phyloP scores from a whole-genome alignment of 768 basidiomycete species.

The Auricularia sp. region DNA sequence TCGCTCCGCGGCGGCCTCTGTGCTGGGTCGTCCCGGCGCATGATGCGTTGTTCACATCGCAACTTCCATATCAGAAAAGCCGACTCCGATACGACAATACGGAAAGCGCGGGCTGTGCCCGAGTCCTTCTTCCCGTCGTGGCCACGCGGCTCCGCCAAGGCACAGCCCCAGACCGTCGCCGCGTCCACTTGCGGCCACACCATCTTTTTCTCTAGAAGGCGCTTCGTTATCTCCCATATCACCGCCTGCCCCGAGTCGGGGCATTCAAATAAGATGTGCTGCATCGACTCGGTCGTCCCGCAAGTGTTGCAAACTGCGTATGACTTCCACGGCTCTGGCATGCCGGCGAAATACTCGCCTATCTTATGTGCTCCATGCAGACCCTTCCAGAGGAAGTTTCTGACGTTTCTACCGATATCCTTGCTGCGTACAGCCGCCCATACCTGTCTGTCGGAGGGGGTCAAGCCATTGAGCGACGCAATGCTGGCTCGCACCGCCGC shows the following conservation, averaged over 20 bases:
- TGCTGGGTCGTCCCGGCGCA: too few species aligned
- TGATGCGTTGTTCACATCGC: not conserved
- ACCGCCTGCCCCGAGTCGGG: slow-evolving; percentile 9
- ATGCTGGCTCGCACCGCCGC: not conserved
- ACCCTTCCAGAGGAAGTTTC: slow-evolving; percentile 10
- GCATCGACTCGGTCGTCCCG: slow-evolving; percentile 9
- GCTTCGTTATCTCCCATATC: slow-evolving; percentile 8
- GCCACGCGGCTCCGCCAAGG: not conserved
- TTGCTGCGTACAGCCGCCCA: not conserved
- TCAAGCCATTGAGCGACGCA: not conserved
- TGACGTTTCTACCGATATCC: not conserved
- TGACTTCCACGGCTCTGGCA: slow-evolving; percentile 3
- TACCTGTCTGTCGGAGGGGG: not conserved
- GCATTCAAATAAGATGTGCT: slow-evolving; percentile 16
- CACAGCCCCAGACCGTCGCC: not conserved
- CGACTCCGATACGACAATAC: not conserved
- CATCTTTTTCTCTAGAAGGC: not conserved
- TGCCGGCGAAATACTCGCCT: slow-evolving; percentile 8
- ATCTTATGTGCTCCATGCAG: slow-evolving; percentile 14
- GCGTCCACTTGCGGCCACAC: not conserved
- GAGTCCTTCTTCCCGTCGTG: not conserved
- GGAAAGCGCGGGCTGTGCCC: not conserved
- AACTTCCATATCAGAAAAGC: not conserved
- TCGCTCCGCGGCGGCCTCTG: too few species aligned
- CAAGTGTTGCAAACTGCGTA: slow-evolving; percentile 9